Conservation (phyloP, 2,329 filamentous ascomycete genomes). For the Trichoderma sp. region DNA sequence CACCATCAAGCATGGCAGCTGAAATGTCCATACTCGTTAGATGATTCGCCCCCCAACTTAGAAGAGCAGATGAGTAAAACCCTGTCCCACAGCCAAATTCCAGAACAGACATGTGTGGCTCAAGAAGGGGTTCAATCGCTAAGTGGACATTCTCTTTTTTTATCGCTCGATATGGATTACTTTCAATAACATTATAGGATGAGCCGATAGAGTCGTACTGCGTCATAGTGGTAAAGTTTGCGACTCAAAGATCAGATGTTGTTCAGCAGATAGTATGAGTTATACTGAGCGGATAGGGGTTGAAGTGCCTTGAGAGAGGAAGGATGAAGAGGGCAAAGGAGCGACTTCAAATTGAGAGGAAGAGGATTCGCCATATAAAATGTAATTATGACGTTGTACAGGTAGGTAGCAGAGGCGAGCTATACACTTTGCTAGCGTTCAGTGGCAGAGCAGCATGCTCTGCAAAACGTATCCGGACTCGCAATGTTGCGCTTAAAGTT, state of each 20-base stretch:
- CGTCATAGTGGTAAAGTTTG: neutral
- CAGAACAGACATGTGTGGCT: neutral
- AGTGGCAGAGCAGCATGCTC: neutral
- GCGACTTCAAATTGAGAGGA: too few species aligned
- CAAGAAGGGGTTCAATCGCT: neutral
- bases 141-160: neutral
- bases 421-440: neutral
- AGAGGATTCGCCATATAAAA: neutral
- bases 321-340: neutral
- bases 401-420: neutral
- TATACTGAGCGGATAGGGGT: neutral
- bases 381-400: neutral
- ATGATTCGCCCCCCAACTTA: neutral
- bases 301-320: neutral
- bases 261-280: neutral
- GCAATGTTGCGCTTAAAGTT: neutral
- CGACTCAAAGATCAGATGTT: neutral
- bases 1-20: neutral
- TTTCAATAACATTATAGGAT: neutral
- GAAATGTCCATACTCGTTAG: conserved; percentile 7
- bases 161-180: neutral
- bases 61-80: conserved; percentile 6
- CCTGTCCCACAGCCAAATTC: conserved; percentile 14
- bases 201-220: conserved; percentile 13
- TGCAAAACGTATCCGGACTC: neutral